Conservation (phyloP, 164 flowering plant genomes). For the Stephania japonica region DNA sequence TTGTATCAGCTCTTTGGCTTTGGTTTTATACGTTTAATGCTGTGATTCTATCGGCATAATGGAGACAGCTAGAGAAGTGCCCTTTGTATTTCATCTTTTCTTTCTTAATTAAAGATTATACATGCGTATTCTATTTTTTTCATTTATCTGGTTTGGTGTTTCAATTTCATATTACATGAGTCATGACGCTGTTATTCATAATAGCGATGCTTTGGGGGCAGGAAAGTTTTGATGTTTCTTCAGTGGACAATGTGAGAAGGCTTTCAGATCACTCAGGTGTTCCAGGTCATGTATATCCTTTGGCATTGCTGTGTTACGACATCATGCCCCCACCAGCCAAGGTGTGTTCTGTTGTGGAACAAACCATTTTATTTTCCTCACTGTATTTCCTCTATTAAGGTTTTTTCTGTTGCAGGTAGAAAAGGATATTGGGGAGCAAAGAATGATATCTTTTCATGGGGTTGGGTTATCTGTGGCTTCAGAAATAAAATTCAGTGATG, state of each 20-base stretch:
- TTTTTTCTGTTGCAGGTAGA: constrained; percentile 51
- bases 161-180: background rate
- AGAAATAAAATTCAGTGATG: constrained; percentile 44
- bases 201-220: constrained; percentile 39
- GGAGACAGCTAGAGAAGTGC: too few relatives aligned
- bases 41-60: too few relatives aligned
- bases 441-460: constrained; percentile 72
- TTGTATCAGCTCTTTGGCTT: background rate
- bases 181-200: constrained; percentile 12
- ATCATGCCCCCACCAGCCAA: constrained; percentile 93
- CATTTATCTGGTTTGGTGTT: background rate
- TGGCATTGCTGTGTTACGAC: constrained; percentile 69
- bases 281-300: constrained; percentile 78
- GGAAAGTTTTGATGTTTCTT: constrained; percentile 87
- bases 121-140: background rate
- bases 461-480: constrained; percentile 70
- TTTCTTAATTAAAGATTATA: too few relatives aligned
- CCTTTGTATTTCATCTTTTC: too few relatives aligned
- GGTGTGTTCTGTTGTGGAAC: constrained; percentile 30
- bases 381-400: background rate
- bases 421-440: constrained; percentile 85
- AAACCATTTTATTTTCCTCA: background rate
- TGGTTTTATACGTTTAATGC: too few relatives aligned
- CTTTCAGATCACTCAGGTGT: constrained; percentile 71
- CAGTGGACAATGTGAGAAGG: constrained; percentile 91